A percentile compares a stretch with the other conserved stretches of the same genome.
phyloP scores from a whole-genome alignment of 73 alveolate species.

The Tetrahymena borealis region DNA sequence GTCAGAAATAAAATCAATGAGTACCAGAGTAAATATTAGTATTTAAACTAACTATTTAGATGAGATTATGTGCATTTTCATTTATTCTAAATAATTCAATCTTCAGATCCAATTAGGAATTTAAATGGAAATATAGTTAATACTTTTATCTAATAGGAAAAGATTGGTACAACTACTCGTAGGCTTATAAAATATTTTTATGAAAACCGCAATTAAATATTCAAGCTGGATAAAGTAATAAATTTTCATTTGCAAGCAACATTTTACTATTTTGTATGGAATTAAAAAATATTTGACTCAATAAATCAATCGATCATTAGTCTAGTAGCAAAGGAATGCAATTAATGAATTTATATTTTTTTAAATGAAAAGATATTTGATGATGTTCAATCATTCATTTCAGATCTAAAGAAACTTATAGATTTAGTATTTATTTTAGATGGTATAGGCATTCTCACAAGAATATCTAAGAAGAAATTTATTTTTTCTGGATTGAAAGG shows the following conservation, averaged over 20 bases:
- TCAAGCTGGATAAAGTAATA: not conserved
- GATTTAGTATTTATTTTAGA: constrained; percentile 33
- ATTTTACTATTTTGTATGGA: not conserved
- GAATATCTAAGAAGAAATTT: constrained; percentile 32
- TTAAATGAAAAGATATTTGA: not conserved
- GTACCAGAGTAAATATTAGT: not conserved
- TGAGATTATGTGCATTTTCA: no score
- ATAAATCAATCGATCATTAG: no score
- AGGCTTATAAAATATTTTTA: not conserved
- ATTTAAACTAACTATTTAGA: no score
- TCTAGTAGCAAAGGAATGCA: no score
- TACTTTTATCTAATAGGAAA: not conserved
- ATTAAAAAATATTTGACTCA: not conserved
- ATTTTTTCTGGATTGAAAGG: constrained; percentile 35
- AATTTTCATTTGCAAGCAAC: not conserved
- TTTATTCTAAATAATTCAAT: no score
- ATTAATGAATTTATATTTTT: not conserved
- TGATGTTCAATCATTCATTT: not conserved
- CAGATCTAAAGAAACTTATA: constrained; percentile 26
- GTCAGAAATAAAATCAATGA: not conserved
- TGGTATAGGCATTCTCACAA: constrained; percentile 38
- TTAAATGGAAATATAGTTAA: no score
- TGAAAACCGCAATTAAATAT: not conserved
- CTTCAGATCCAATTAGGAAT: no score
- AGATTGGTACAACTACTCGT: not conserved